Base-by-base conservation (phyloP, 345 rosid genomes). In the Boechera stricta region DNA sequence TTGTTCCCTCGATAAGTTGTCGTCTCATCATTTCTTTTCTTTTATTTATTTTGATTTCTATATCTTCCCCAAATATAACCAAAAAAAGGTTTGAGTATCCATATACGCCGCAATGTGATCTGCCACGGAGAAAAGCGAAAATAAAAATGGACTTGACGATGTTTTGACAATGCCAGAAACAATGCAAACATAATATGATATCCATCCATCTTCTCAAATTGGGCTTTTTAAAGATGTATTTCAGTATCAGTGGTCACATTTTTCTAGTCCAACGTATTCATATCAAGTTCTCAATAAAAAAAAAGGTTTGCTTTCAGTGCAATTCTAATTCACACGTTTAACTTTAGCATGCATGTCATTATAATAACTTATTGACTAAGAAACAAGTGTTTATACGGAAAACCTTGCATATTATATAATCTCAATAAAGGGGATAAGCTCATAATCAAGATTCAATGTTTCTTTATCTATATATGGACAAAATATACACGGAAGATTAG, bases 401-500 rank as follows among this genome's bases (percentile, higher is more conserved):
- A 36, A 35, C 35, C 71, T 44, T 56, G 35, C 71, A 57, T n/a
- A 36, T 51, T 24, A 36, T 51, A 58, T 44, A 44, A 32, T 55
- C 71, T 49, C 45, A 4, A 52, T 51, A 11, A 18, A 32, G 32
- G 26, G 10, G 28, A 65, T 44, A 54, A 45, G 13, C 39, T 28
- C 44, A 36, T 75, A 67, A 51, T 39, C 60, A 48, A 60, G 74
- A 68, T 75, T 75, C 79, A 59, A 29, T 68, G 69, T 32, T 39
- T 51, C 38, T 21, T 21, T 36, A 16, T 3, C 15, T 9, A 51
- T 63, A 47, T 48, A 58, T 44, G 56, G 57, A 33, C 72, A 65
- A 55, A 55, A 74, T 21, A 16, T 35, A 4, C 66, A 38, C 16
- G 18, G 33, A 67, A 58, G 5, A 13, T 42, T 60, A 60, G 69